phyloP scores from a whole-genome alignment of 768 basidiomycete genomes.

The Tulasnella sp. region DNA sequence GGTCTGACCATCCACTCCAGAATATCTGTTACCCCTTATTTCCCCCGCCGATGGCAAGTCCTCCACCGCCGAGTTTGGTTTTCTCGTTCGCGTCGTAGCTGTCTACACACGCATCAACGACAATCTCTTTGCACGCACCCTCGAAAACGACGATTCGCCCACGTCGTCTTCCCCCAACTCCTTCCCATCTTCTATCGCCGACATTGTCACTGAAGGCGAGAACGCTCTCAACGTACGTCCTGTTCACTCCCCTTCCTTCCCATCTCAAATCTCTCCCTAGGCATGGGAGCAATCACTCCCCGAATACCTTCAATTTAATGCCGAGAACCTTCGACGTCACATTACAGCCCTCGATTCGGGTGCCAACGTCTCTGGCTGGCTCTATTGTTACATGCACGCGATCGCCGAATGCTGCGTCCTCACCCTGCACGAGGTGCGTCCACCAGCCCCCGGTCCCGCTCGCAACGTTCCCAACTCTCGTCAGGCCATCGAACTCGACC shows the following conservation, averaged over 20 bases:
- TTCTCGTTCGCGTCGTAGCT: conserved; percentile 55
- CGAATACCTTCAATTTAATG: conserved; percentile 55
- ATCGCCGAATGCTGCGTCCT: conserved; percentile 57
- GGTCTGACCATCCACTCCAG: conserved; percentile 27
- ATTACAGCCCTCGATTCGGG: conserved; percentile 65
- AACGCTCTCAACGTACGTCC: conserved; percentile 8
- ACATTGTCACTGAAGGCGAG: neutral
- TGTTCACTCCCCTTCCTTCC: conserved; percentile 3
- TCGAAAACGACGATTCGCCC: neutral
- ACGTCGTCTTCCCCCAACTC: neutral
- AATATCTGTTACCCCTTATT: conserved; percentile 54
- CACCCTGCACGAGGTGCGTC: conserved; percentile 49
- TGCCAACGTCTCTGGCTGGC: conserved; percentile 65
- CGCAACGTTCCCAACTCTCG: neutral
- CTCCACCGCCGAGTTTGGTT: conserved; percentile 61
- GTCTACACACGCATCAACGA: conserved; percentile 51
- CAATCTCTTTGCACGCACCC: conserved; percentile 16
- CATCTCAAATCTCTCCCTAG: conserved; percentile 30
- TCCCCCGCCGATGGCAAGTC: conserved; percentile 35
- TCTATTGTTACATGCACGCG: conserved; percentile 62
- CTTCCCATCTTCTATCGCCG: no score
- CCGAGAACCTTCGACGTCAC: conserved; percentile 55
- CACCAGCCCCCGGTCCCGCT: neutral
- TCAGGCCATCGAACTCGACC: conserved; percentile 4
- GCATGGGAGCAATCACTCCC: conserved; percentile 59